phyloP scores from a whole-genome alignment of 2,329 filamentous ascomycete species.

The Colletotrichum liaoningense region DNA sequence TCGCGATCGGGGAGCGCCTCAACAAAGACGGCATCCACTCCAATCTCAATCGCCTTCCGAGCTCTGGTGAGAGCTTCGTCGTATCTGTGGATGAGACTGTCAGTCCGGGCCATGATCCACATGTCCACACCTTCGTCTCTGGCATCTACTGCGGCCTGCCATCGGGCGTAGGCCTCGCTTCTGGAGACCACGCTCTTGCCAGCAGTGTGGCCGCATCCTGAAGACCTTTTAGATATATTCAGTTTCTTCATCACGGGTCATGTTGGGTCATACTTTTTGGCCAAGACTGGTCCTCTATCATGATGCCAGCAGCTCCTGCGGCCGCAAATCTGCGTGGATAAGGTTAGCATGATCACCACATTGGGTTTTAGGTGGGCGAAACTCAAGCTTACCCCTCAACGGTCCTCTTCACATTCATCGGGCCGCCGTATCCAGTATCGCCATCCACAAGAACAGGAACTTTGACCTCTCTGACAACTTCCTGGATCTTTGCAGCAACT shows the following conservation, averaged over 20 bases:
- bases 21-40: slow-evolving; percentile 56
- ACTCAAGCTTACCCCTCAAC: slow-evolving; percentile 50
- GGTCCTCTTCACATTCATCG: slow-evolving; percentile 58
- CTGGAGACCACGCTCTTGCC: slow-evolving; percentile 58
- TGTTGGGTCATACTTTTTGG: slow-evolving; percentile 53
- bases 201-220: slow-evolving; percentile 52
- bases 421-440: slow-evolving; percentile 59
- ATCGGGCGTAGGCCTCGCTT: slow-evolving; percentile 57
- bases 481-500: slow-evolving; percentile 57
- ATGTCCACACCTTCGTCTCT: slow-evolving; percentile 57
- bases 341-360: background rate
- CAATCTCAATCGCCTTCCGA: slow-evolving; percentile 53
- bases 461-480: slow-evolving; percentile 48
- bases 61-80: slow-evolving; percentile 57
- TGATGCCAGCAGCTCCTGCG: slow-evolving; percentile 51
- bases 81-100: slow-evolving; percentile 53
- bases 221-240: background rate
- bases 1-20: slow-evolving; percentile 56
- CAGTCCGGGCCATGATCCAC: slow-evolving; percentile 57
- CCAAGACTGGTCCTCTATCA: slow-evolving; percentile 62
- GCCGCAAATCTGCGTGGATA: slow-evolving; percentile 40
- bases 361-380: background rate
- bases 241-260: background rate
- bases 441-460: slow-evolving; percentile 58
- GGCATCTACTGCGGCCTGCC: slow-evolving; percentile 58